Evolutionary conservation across 106 monocot genomes (phyloP).

Genomic region (Alisma plantagoaquatica): DNA sequence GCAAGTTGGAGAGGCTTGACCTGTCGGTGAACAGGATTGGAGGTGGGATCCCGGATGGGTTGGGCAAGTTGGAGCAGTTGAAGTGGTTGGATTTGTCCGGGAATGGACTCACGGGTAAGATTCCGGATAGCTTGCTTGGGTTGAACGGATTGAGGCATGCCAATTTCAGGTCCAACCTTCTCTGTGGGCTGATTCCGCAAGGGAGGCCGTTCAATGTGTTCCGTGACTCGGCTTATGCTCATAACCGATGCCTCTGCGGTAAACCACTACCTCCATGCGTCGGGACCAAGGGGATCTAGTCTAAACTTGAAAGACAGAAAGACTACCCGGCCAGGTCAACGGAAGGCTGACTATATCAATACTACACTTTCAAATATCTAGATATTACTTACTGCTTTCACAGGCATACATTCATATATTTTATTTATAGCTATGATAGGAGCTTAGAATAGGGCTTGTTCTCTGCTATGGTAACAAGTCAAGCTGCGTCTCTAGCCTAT

Average conservation of each 20-base stretch:
- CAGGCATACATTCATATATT: too few relatives aligned
- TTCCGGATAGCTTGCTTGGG: conserved; percentile 42
- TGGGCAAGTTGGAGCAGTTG: conserved; percentile 42
- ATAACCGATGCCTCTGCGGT: conserved; percentile 73
- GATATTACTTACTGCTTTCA: too few relatives aligned
- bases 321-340: too few relatives aligned
- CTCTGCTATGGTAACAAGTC: too few relatives aligned
- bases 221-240: conserved; percentile 45
- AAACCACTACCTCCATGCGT: conserved; percentile 63
- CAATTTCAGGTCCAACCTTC: conserved; percentile 49
- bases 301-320: too few relatives aligned
- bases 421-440: too few relatives aligned
- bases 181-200: conserved; percentile 80
- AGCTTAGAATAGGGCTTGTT: too few relatives aligned
- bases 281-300: too few relatives aligned
- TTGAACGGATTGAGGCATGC: conserved; percentile 43
- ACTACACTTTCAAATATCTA: too few relatives aligned
- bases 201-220: conserved; percentile 65
- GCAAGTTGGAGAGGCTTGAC: conserved; percentile 36
- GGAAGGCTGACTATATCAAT: too few relatives aligned
- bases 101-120: conserved; percentile 46
- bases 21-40: conserved; percentile 57
- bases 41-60: conserved; percentile 46
- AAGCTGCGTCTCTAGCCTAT: too few relatives aligned
- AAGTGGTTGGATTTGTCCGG: conserved; percentile 58